Evolutionary conservation across 1,284 basidiomycete species (phyloP), one percentile per base, ranked within the genome.

Genomic region (Gomphus bonarii): DNA sequence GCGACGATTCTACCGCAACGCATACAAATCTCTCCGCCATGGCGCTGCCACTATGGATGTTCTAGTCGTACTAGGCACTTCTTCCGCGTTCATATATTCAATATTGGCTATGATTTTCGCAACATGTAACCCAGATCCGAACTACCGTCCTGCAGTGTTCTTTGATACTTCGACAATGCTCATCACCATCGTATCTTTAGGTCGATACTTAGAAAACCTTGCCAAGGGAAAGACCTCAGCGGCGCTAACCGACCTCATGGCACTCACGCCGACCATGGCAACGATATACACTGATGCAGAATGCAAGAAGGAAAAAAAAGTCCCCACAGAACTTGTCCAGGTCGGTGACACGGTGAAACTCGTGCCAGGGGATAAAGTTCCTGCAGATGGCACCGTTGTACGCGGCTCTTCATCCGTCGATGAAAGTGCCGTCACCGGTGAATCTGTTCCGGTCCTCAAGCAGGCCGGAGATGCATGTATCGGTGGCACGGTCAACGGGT

Each of bases 131-230:
- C 67, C 72, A 3, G 63, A 62, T 5, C 75, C 82, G 0, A 79
- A 80, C 56, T 90, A 80, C 67, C 84, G 80, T 38, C 95, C 97
- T 0, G 81, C 89, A 67, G 84, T 94, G 33, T 99, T 98, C 74
- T 99, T 99, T 72, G 97, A 99, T 72, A 99, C 97, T 1, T 95
- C 91, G 65, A 97, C 95, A 16, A 99, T 99, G 97, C 76, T 99
- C 58, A 90, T 99, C 77, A 93, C 88, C 71, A 99, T 99, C 68
- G 91, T 77, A 50, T 84, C 84, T 12, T 66, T 84, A 57, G 73
- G 73, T 43, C 76, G 81, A 57, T 79, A 77, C 65, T 65, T 85
- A 50, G 84, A 88, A 67, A 75, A 72, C 62, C 80, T 84, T 64
- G 65, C 77, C 46, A 76, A 76, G 63, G 82, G 97, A 44, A 91